phyloP scores from a whole-genome alignment of 108 stramenopile species.

The Mediolabrus comicus region DNA sequence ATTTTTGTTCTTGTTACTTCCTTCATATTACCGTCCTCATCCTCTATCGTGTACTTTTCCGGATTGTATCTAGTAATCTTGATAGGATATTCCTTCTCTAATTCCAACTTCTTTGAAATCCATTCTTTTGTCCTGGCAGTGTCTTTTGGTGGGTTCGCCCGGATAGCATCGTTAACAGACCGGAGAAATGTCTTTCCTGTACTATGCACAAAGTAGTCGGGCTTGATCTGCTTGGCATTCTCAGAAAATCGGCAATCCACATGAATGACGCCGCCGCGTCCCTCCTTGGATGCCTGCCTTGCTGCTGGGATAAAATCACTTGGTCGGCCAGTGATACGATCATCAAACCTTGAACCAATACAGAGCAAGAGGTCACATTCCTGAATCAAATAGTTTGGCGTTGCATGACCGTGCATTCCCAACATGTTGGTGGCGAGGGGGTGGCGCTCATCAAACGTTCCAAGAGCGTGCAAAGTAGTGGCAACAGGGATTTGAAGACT shows the following conservation, averaged over 20 bases:
- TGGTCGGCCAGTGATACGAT: conserved; percentile 87
- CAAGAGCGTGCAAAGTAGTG: conserved; percentile 86
- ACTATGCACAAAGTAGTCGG: conserved; percentile 84
- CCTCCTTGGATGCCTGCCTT: conserved; percentile 75
- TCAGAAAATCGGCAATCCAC: conserved; percentile 83
- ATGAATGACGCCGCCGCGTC: conserved; percentile 88
- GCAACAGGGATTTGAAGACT: conserved; percentile 87
- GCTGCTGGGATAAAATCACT: conserved; percentile 83
- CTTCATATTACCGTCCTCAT: conserved; percentile 50
- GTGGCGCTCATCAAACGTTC: conserved; percentile 84
- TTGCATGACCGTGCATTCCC: conserved; percentile 92
- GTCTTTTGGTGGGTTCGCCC: conserved; percentile 37
- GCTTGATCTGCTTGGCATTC: conserved; percentile 78
- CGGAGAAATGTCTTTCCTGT: conserved; percentile 79
- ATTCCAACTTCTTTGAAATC: conserved; percentile 59
- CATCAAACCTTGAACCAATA: conserved; percentile 89
- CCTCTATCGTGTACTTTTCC: conserved; percentile 41
- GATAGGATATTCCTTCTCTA: conserved; percentile 79
- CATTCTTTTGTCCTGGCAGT: conserved; percentile 56
- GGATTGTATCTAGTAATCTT: conserved; percentile 64
- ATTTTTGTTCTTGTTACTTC: conserved; percentile 56
- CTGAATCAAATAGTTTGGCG: conserved; percentile 90
- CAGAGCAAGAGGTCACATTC: conserved; percentile 86
- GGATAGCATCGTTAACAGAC: conserved; percentile 64
- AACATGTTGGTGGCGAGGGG: conserved; percentile 87